Conservation (phyloP, 177 flowering plant genomes). For the Telopea speciosissima region DNA sequence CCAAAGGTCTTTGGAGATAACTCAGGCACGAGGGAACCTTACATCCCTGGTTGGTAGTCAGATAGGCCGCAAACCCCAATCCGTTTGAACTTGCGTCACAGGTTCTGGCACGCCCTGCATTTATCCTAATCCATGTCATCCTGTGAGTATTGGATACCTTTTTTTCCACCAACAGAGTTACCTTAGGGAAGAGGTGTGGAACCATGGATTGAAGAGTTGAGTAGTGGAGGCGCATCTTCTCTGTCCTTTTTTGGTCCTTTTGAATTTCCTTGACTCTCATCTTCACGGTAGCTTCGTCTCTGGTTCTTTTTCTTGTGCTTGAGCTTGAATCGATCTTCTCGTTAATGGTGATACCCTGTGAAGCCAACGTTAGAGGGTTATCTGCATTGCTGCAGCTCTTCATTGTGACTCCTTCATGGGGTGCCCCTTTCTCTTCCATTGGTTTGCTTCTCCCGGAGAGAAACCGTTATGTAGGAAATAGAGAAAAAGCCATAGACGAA, state of each 20-base stretch:
- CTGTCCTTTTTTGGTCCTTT: slow-evolving; percentile 22
- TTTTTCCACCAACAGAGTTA: no score
- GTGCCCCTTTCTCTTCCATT: neutral
- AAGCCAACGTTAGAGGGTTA: slow-evolving; percentile 5
- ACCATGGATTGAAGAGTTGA: slow-evolving; percentile 27
- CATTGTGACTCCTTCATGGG: neutral
- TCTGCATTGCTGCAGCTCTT: slow-evolving; percentile 8
- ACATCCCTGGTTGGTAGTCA: no score
- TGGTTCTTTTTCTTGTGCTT: slow-evolving; percentile 7
- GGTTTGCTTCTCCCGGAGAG: neutral
- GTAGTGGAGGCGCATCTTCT: slow-evolving; percentile 12
- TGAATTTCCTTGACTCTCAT: no score
- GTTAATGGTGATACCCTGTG: neutral
- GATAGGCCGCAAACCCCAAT: no score
- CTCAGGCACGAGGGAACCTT: no score
- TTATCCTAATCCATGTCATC: no score
- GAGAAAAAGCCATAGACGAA: neutral
- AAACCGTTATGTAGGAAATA: neutral
- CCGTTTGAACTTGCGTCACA: no score
- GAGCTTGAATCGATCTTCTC: slow-evolving; percentile 2
- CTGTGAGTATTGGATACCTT: no score
- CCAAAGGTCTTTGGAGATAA: no score
- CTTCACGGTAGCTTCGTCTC: neutral
- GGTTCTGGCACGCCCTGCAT: no score
- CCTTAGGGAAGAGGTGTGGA: slow-evolving; percentile 23